These are phyloP conservation scores for Alternaria sp. DNA, from an alignment of 2,329 filamentous ascomycete species.

Conservation along the genomic window DNA sequence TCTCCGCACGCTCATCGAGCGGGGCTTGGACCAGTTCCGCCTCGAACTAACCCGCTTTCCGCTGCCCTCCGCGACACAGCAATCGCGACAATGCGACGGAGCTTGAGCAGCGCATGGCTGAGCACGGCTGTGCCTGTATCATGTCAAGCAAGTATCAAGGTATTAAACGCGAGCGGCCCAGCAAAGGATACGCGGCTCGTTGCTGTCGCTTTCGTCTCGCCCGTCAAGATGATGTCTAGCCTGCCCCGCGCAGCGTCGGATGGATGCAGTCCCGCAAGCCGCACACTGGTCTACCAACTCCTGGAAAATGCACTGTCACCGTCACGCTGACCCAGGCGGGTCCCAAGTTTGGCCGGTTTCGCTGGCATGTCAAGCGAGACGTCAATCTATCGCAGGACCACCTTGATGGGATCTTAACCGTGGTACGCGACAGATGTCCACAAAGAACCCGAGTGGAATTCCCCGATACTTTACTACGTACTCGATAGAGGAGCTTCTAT, in stretches of 20 bases:
- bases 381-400: conserved; percentile 11
- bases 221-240: not conserved
- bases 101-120: conserved; percentile 9
- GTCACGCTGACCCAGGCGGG: conserved; percentile 9
- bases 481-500: not conserved
- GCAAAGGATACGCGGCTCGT: not conserved
- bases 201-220: not conserved
- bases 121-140: conserved; percentile 23
- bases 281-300: conserved; percentile 1
- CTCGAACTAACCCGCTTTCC: conserved; percentile 21
- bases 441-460: not conserved
- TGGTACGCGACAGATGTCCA: not conserved
- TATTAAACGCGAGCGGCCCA: conserved; percentile 13
- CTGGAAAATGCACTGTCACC: conserved; percentile 3
- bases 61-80: conserved; percentile 16
- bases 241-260: conserved; percentile 1
- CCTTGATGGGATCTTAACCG: not conserved
- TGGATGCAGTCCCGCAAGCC: conserved; percentile 6
- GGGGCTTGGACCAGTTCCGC: conserved; percentile 15
- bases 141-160: not conserved
- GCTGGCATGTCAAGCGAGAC: conserved; percentile 9
- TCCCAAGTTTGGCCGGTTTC: not conserved
- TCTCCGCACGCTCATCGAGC: conserved; percentile 22
- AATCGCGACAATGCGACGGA: conserved; percentile 22
- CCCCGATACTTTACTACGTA: not conserved